A percentile compares a stretch with the other conserved stretches of the same genome.
Evolutionary conservation across 257 asterid species (phyloP).

Genomic region (Anisodus acutangulus): DNA sequence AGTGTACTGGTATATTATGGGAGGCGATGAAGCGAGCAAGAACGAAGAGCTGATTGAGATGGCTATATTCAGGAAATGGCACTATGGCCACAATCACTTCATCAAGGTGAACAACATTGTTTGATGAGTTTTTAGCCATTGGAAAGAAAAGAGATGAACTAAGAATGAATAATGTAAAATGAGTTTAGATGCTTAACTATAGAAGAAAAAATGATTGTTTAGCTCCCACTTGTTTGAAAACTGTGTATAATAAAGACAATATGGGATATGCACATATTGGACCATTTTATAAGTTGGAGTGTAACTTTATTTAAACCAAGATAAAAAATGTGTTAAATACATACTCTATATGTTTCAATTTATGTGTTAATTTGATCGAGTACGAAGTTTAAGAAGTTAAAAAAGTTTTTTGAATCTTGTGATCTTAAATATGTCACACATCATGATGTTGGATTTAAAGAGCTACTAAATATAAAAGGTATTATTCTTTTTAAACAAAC

Average conservation of each 20-base stretch:
- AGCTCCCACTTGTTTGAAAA: too few species aligned
- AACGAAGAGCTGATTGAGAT: slow-evolving; percentile 14
- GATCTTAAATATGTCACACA: too few species aligned
- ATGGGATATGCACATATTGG: neutral
- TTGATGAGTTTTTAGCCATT: neutral
- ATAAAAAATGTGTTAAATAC: too few species aligned
- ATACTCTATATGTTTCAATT: too few species aligned
- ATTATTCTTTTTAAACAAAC: too few species aligned
- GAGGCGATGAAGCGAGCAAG: neutral
- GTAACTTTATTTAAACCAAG: too few species aligned
- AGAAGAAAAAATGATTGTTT: too few species aligned
- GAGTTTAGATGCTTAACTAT: neutral
- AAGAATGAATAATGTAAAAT: neutral
- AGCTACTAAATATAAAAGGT: too few species aligned
- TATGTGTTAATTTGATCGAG: too few species aligned
- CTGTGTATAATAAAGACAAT: neutral
- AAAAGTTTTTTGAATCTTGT: too few species aligned
- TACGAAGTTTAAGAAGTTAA: too few species aligned
- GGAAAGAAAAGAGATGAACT: neutral
- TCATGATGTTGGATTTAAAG: too few species aligned
- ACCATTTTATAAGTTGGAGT: neutral
- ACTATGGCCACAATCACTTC: slow-evolving; percentile 18
- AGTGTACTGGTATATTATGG: neutral
- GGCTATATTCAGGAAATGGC: slow-evolving; percentile 17
- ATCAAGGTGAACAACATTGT: neutral